phyloP scores from a whole-genome alignment of 2,329 filamentous ascomycete genomes.

The Trichoderma semiorbis region DNA sequence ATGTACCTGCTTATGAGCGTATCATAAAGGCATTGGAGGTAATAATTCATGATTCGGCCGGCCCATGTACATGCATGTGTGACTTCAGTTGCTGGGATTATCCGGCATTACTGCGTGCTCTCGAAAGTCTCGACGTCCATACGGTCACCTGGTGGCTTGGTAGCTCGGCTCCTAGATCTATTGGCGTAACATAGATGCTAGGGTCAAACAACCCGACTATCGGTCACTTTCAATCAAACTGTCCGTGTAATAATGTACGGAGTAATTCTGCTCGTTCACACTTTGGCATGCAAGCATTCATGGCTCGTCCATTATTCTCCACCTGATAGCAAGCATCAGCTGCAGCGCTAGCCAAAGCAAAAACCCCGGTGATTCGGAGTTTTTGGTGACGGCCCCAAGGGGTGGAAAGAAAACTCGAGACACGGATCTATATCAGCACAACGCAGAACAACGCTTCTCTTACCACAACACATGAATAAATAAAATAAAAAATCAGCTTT shows the following conservation, averaged over 20 bases:
- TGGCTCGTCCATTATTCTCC: not conserved
- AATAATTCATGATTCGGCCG: not conserved
- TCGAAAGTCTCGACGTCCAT: not conserved
- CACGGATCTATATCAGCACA: too few relatives aligned
- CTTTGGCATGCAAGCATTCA: not conserved
- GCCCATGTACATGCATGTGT: not conserved
- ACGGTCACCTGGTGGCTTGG: not conserved
- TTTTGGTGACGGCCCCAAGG: conserved; percentile 12
- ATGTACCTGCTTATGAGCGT: not conserved
- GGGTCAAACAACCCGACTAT: not conserved
- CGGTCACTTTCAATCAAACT: not conserved
- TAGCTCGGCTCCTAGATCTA: not conserved
- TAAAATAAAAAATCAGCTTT: too few relatives aligned
- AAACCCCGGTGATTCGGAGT: conserved; percentile 2
- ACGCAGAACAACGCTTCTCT: too few relatives aligned
- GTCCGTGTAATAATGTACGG: not conserved
- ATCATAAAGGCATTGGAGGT: not conserved
- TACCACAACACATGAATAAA: too few relatives aligned
- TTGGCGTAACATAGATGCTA: not conserved
- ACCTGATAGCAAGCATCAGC: conserved; percentile 1
- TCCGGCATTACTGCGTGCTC: not conserved
- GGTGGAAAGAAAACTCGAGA: too few relatives aligned
- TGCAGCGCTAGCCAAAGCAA: not conserved
- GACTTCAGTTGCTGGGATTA: not conserved
- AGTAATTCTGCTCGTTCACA: not conserved